Base-by-base conservation (phyloP, 2,329 filamentous ascomycete species). In the Xylaria sp. region DNA sequence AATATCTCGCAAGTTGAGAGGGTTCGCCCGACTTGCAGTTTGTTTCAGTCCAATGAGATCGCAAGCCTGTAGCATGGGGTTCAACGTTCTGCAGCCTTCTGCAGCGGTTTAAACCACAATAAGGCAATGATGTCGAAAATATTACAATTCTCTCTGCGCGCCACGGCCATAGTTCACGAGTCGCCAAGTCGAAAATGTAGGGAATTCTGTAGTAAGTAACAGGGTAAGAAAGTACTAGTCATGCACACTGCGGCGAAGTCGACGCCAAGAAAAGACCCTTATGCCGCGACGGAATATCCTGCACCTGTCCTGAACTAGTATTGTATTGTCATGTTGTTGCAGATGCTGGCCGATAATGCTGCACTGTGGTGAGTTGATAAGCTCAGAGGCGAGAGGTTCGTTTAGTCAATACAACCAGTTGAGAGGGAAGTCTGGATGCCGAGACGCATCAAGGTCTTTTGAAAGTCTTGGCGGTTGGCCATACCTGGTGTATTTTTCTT, bases 381-480 rank as follows among this genome's bases (percentile, higher is more conserved):
- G 59, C 46, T 42, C 59, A 51, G 56, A 61, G 57, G 49, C 42
- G 33, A 33, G 33, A 33, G 33, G 36, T 40, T 66, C 40, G 7
- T 54, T 66, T 48, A 62, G 42, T 63, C 46, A 53, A 59, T 15
- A 11, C 17, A 59, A 42, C 54, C 56, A 48, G 31, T 44, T 0
- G 36, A 40, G 15, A 33, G 40, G 13, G 33, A 53, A 59, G 46
- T 56, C 28, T 64, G 60, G 53, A 17, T 67, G 60, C 65, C 65
- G 48, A 67, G 65, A 31, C 56, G 48, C 56, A 58, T 61, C 51
- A 48, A 57, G 49, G 28, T 23, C 33, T 33, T 54, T 33, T 46
- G 40, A 15, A 36, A 38, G 57, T 26, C 66, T 68, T 65, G 66
- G 66, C 61, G 33, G 56, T n/a, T 46, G 40, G 40, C 49, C 38